Base-by-base conservation (phyloP, 108 stramenopile genomes). In the Mediolabrus comicus region DNA sequence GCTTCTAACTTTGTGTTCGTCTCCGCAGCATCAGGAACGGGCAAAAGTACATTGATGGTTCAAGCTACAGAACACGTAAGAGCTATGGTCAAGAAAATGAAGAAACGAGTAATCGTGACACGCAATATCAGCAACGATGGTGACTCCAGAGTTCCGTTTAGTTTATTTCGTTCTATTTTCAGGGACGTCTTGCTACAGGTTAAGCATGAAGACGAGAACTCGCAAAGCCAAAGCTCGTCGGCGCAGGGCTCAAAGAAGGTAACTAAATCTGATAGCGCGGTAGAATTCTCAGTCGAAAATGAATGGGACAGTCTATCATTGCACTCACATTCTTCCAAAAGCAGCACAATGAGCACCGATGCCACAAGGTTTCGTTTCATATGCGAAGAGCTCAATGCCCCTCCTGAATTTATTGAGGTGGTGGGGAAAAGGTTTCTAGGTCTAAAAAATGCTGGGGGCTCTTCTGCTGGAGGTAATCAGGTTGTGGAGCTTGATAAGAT, bases 101-200 rank as follows among this genome's bases (percentile, higher is more conserved):
- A 72, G 22, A 79, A 72, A 33, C 56, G 69, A 14, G 51, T 80
- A 8, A 66, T 86, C 28, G 69, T 86, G 36, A 82, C 84, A 10
- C 83, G 84, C 53, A 77, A 87, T 62, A 59, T 82, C 3, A 71
- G 82, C 41, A 77, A 77, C 43, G 86, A 89, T 27, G 83, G 88
- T 31, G 84, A 87, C 35, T 65, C 69, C 29, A 72, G 81, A 24
- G 73, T 89, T 16, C 86, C 82, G 35, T 87, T 85, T 67, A 84
- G 84, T 59, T 59, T 87, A 10, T 86, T 88, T 58, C 83, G 83
- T 16, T 69, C 77, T 2, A 76, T 88, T 19, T 82, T 88, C 33
- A 74, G 49, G 36, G 76, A 82, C 59, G 63, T 87, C 3, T 65
- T 87, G 17, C 36, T 52, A 22, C 49, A 77, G 58, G 28, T 72